phyloP scores from a whole-genome alignment of 1,284 basidiomycete species.

The Grifola frondosa region DNA sequence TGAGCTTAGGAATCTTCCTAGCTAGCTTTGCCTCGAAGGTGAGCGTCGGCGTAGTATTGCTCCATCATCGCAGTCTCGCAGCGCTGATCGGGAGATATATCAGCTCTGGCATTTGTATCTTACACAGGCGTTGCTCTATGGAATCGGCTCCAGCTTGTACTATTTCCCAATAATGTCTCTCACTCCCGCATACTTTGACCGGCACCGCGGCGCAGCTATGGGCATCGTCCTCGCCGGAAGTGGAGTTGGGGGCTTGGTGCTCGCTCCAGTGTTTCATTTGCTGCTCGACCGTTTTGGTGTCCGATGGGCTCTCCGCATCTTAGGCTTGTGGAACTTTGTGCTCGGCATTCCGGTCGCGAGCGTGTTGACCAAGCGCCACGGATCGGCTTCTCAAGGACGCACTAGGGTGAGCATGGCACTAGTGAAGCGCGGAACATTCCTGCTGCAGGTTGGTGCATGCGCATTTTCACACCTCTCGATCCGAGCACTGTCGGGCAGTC shows the following conservation, averaged over 20 bases:
- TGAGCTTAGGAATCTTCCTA: slow-evolving; percentile 43
- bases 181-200: slow-evolving; percentile 44
- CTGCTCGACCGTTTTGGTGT: slow-evolving; percentile 38
- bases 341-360: slow-evolving; percentile 38
- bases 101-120: slow-evolving; percentile 47
- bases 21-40: slow-evolving; percentile 41
- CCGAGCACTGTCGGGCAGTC: slow-evolving; percentile 29
- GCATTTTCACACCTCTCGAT: not conserved
- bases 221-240: slow-evolving; percentile 42
- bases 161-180: slow-evolving; percentile 46
- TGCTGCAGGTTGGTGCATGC: slow-evolving; percentile 37
- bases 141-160: slow-evolving; percentile 43
- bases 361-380: slow-evolving; percentile 32
- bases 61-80: not conserved
- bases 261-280: slow-evolving; percentile 42
- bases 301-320: slow-evolving; percentile 37
- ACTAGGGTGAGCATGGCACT: slow-evolving; percentile 37
- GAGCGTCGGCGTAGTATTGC: slow-evolving; percentile 1
- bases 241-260: slow-evolving; percentile 43
- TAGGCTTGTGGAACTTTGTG: slow-evolving; percentile 42
- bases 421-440: slow-evolving; percentile 41
- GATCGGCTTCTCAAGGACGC: slow-evolving; percentile 21
- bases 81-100: not conserved
- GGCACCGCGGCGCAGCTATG: slow-evolving; percentile 46
- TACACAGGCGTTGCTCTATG: slow-evolving; percentile 44